These are phyloP conservation scores for Proliferodiscus dingleyae DNA, from an alignment of 2,329 filamentous ascomycete genomes.

Conservation along the genomic window DNA sequence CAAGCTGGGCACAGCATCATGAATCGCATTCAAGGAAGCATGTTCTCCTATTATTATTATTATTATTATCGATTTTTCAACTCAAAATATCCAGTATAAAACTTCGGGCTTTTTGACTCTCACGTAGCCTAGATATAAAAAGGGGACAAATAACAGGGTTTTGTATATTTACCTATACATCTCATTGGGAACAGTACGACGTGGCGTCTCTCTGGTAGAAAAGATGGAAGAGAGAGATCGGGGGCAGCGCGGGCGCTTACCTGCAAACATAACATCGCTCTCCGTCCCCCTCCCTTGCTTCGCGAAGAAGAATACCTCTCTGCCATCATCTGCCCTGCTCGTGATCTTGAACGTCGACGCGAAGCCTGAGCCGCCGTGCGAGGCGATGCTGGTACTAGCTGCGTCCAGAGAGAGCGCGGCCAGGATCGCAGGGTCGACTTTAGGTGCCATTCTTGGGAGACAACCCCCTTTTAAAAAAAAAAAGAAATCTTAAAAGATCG, in stretches of 20 bases:
- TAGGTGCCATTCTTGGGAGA: conserved; percentile 37
- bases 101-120: too few species aligned
- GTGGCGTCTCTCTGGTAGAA: too few species aligned
- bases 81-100: too few species aligned
- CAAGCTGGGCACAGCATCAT: conserved; percentile 64
- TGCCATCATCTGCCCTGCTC: conserved; percentile 31
- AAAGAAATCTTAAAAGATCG: too few species aligned
- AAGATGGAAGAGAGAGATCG: conserved; percentile 5
- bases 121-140: too few species aligned
- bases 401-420: conserved; percentile 56
- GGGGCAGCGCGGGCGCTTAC: conserved; percentile 33
- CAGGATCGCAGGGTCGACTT: conserved; percentile 58
- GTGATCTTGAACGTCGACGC: conserved; percentile 61
- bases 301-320: conserved; percentile 55
- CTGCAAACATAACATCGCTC: conserved; percentile 65
- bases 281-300: conserved; percentile 60
- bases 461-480: too few species aligned
- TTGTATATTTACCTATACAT: too few species aligned
- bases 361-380: conserved; percentile 64
- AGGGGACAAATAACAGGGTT: too few species aligned
- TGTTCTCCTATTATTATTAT: conserved; percentile 60
- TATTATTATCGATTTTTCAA: not conserved
- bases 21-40: conserved; percentile 77
- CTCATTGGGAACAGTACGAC: too few species aligned
- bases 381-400: conserved; percentile 47